Conservation (phyloP, 192 early-diverging fungal genomes). For the Piromyces finnis region DNA sequence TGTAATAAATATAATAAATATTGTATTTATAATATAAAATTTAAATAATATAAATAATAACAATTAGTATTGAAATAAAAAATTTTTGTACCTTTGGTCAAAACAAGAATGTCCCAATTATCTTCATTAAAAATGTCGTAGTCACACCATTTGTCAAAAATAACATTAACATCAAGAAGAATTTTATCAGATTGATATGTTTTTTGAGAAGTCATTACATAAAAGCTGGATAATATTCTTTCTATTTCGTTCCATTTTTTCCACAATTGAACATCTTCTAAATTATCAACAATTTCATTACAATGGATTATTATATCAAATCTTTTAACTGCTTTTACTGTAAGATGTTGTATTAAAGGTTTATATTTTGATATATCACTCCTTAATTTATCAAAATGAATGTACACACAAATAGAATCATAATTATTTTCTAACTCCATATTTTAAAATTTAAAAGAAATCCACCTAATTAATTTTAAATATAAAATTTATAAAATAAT, state of each 20-base stretch:
- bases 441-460: too few relatives aligned
- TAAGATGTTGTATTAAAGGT: neutral
- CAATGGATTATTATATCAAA: neutral
- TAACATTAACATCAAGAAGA: conserved; percentile 29
- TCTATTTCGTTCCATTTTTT: neutral
- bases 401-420: neutral
- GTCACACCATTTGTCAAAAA: conserved; percentile 39
- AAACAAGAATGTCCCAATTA: conserved; percentile 16
- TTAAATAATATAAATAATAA: too few relatives aligned
- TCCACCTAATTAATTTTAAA: too few relatives aligned
- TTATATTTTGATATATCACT: neutral
- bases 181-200: conserved; percentile 14
- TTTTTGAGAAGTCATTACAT: conserved; percentile 24
- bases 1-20: too few relatives aligned
- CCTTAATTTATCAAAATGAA: neutral
- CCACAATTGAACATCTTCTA: neutral
- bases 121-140: conserved; percentile 22
- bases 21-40: too few relatives aligned
- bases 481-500: too few relatives aligned
- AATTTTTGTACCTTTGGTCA: conserved; percentile 12
- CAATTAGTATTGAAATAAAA: too few relatives aligned
- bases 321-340: neutral
- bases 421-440: neutral
- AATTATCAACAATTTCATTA: neutral
- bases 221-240: conserved; percentile 8